Conservation (phyloP, 805 yeast species). For the Pichia paraexigua region DNA sequence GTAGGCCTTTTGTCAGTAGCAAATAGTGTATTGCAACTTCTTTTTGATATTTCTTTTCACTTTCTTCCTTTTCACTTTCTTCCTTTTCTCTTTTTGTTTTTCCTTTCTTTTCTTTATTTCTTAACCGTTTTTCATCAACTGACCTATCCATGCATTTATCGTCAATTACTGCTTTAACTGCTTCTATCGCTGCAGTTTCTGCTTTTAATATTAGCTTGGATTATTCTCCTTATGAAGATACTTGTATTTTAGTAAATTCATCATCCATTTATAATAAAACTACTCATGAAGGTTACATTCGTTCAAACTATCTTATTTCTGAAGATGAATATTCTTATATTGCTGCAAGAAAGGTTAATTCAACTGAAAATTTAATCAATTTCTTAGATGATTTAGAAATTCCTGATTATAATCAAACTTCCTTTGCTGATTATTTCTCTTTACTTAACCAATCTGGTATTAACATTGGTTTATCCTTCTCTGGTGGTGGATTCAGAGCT, state of each 20-base stretch:
- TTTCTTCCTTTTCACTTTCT: not conserved
- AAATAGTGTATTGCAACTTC: no score
- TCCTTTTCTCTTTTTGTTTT: not conserved
- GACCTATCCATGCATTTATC: not conserved
- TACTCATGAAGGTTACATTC: slow-evolving; percentile 17
- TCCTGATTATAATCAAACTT: slow-evolving; percentile 37
- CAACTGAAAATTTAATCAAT: slow-evolving; percentile 34
- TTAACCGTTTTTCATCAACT: no score
- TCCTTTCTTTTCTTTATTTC: no score
- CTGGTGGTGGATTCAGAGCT: slow-evolving; percentile 87
- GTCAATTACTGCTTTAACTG: not conserved
- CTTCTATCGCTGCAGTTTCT: slow-evolving; percentile 20
- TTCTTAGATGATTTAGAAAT: slow-evolving; percentile 39
- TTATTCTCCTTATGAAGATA: slow-evolving; percentile 46
- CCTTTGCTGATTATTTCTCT: slow-evolving; percentile 30
- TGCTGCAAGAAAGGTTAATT: slow-evolving; percentile 34
- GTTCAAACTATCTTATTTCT: slow-evolving; percentile 42
- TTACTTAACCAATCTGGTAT: slow-evolving; percentile 29
- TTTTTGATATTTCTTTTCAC: not conserved
- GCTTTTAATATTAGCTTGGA: slow-evolving; percentile 22
- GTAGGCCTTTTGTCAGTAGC: no score
- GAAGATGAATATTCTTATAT: slow-evolving; percentile 47
- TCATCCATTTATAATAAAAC: slow-evolving; percentile 6
- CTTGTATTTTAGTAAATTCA: slow-evolving; percentile 35
- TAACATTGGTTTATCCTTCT: slow-evolving; percentile 50